Evolutionary conservation across 495 filamentous ascomycete species (phyloP), one percentile per base, ranked within the genome.

Genomic region (Bombardia bombarda): DNA sequence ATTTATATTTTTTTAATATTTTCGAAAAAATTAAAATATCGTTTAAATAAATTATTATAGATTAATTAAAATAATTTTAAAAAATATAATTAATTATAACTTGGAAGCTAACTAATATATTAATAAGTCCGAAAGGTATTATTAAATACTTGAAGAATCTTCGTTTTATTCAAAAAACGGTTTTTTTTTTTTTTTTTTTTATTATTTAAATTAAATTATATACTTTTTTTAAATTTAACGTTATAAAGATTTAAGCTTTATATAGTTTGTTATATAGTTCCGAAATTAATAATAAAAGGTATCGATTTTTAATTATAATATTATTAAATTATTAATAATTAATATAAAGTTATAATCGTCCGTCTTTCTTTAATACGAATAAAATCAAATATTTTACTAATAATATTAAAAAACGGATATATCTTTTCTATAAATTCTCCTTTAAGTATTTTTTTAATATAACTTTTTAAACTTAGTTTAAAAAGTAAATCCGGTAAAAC

Each of bases 261-360:
- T 8, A 25, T 6, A 16, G 8, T 16, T 26, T 16, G 3, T 40
- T 22, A 4, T 28, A 9, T 25, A 40, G 8, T 14, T 40, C 16
- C 3, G 4, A 7, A 28, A 40, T 40, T 17, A 40, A 18, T 4
- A 28, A 28, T 28, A 40, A 40, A 17, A 28, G 16, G 22, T 40
- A 40, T 40, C 14, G 14, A 28, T 40, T 40, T 22, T 40, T 40
- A 28, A 40, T 40, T 4, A 22, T 40, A 25, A 9, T 22, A 7
- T 38, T 18, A 22, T 38, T 38, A 20, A 38, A 18, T 22, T 20
- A 13, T 21, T 18, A 20, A 14, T 38, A 38, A 23, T 38, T 23
- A 10, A 38, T 18, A 20, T 13, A 7, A 19, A 38, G 14, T 19
- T 18, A 9, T 5, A 38, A 18, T 38, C 21, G 17, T 8, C n/a